Evolutionary conservation across 768 basidiomycete genomes (phyloP), one percentile per base, ranked within the genome.

Genomic region (Tephrocybe sp.): DNA sequence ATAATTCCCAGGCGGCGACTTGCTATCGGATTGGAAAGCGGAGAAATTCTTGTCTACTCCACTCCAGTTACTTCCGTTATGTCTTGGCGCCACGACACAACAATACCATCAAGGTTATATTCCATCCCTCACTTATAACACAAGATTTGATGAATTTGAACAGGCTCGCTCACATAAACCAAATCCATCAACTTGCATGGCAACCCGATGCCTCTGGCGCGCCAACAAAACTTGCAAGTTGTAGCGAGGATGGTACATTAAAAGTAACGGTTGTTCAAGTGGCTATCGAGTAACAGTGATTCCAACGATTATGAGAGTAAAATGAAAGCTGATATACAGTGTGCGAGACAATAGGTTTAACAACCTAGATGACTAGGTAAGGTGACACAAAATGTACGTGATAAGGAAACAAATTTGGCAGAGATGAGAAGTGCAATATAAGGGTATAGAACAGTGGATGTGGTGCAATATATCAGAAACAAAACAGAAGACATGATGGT

Each of bases 211-310:
- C 53, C 6, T 56, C 64, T 25, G 60, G 46, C 11, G 58, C 55
- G n/a, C 52, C 59, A 36, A 70, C 67, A 49, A 75, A 82, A 51
- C 77, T 98, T 44, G 95, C 92, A 27, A 92, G 85, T 51, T 92
- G 92, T 61, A 90, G 91, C 67, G 92, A 96, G 73, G 95, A 98
- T 77, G 85, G 90, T 74, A 89, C 88, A 75, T 73, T 95, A 69
- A 87, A 84, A 68, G 76, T 96, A 72, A 71, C 84, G 67, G 74
- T 74, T 62, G 72, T 91, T 71, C 80, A 76, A 58, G 63, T 73
- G 61, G 66, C 69, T 71, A 71, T 67, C 66, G 65, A 74, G 74
- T 75, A 71, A 72, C 70, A 70, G 70, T 60, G 57, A 60, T 68
- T 70, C 70, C 70, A 72, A 68, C 64, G 64, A 65, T 66, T 72